phyloP scores from a whole-genome alignment of 495 filamentous ascomycete genomes.

The Staphylotrichum longicolle region DNA sequence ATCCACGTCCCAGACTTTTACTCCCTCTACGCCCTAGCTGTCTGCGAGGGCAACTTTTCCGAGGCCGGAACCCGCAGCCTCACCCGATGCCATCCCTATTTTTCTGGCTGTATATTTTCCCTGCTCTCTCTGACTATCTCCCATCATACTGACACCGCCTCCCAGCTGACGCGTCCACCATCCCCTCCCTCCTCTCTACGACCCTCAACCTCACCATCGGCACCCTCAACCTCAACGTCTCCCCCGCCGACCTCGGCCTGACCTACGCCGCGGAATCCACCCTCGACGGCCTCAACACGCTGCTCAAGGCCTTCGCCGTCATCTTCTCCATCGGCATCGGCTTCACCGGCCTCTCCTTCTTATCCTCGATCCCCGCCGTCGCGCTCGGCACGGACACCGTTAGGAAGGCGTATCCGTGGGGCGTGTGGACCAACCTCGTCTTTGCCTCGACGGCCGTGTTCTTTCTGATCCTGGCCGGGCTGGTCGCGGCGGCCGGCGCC shows the following conservation, averaged over 20 bases:
- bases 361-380: slow-evolving; percentile 47
- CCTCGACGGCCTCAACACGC: slow-evolving; percentile 51
- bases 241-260: slow-evolving; percentile 51
- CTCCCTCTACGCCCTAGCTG: slow-evolving; percentile 65
- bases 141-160: background rate
- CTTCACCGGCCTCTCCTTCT: slow-evolving; percentile 54
- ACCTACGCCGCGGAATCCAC: slow-evolving; percentile 60
- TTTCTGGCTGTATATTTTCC: background rate
- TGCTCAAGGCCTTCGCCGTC: slow-evolving; percentile 57
- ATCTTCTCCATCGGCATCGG: slow-evolving; percentile 63
- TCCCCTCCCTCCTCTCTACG: slow-evolving; percentile 52
- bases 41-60: slow-evolving; percentile 61
- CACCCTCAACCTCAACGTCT: background rate
- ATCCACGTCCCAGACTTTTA: slow-evolving; percentile 72
- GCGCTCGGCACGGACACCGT: slow-evolving; percentile 26
- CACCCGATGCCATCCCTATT: slow-evolving; percentile 50
- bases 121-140: background rate
- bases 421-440: slow-evolving; percentile 21
- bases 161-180: slow-evolving; percentile 51
- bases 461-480: slow-evolving; percentile 19
- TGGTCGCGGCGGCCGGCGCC: slow-evolving; percentile 32
- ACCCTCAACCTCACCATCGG: slow-evolving; percentile 49
- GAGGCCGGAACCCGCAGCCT: background rate
- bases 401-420: background rate
- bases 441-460: slow-evolving; percentile 31